Conservation (phyloP, 495 filamentous ascomycete species). For the Pyronema omphalodes region DNA sequence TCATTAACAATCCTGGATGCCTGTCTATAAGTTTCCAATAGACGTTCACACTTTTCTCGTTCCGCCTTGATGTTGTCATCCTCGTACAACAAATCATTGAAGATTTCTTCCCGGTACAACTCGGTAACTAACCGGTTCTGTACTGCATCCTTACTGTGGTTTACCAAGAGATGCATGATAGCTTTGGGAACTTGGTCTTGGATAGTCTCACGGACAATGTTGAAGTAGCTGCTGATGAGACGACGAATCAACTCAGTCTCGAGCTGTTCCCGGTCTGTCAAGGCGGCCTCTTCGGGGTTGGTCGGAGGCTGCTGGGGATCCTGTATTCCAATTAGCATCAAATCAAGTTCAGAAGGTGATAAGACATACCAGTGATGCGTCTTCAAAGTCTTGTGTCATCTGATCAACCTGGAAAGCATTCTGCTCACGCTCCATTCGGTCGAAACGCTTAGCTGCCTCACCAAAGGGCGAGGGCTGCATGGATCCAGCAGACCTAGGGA, state of each 20-base stretch:
- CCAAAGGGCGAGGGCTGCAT: background rate
- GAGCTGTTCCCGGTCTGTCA: slow-evolving; percentile 88
- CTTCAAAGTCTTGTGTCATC: slow-evolving; percentile 21
- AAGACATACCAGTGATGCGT: slow-evolving; percentile 20
- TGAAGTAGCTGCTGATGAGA: slow-evolving; percentile 93
- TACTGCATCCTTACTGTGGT: slow-evolving; percentile 92
- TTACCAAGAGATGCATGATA: slow-evolving; percentile 95
- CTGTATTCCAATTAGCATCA: background rate
- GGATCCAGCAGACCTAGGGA: background rate
- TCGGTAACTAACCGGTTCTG: slow-evolving; percentile 93
- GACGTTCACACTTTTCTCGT: slow-evolving; percentile 90
- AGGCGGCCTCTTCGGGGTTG: slow-evolving; percentile 48
- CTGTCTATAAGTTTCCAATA: slow-evolving; percentile 86
- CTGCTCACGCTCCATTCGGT: slow-evolving; percentile 3
- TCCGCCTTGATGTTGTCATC: slow-evolving; percentile 95
- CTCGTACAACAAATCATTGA: slow-evolving; percentile 86
- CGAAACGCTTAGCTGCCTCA: background rate
- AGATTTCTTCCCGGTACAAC: slow-evolving; percentile 84
- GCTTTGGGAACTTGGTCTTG: slow-evolving; percentile 97
- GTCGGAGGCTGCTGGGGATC: background rate
- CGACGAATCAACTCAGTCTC: slow-evolving; percentile 94
- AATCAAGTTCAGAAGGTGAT: background rate
- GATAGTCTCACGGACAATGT: slow-evolving; percentile 92
- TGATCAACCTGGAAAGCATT: slow-evolving; percentile 13
- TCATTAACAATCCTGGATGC: slow-evolving; percentile 95